Evolutionary conservation across 2,329 filamentous ascomycete genomes (phyloP), one percentile per base, ranked within the genome.

Genomic region (Rutstroemia sp.): DNA sequence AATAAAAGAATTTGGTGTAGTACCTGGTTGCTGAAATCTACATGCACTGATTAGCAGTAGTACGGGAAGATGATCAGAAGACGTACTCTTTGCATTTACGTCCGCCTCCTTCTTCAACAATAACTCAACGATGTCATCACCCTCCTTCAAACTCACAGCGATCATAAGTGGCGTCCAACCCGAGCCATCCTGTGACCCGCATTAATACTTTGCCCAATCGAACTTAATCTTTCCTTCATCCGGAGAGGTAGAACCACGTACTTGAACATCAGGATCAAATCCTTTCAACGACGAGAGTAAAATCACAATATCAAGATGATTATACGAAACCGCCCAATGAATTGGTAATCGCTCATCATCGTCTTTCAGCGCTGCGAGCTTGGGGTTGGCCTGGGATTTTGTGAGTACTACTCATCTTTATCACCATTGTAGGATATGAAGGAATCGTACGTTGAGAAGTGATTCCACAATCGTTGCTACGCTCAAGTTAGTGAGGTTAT

Each of bases 251-350:
- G 38, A 55, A 25, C 56, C 17, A 38, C 63, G 30, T 68, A 89
- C 87, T 73, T 90, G 82, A 17, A 86, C 85, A 71, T 97, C 92
- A 0, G 89, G 81, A 68, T 97, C 90, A 67, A 96, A 96, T 58
- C 78, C 78, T 65, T 85, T 85, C 59, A 78, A 76, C 56, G 88
- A 79, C 2, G 87, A 79, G 4, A 97, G 77, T 19, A 92, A 70
- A 50, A 87, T 77, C 17, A 89, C 84, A 58, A 96, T 90, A 23
- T 85, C 80, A 6, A 86, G 73, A 63, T 84, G 86, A 69, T 94
- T 95, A 71, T 88, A 87, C 21, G 92, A 94, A 2, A 84, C 83
- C 0, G 94, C 92, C 94, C 94, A 99, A 76, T 99, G 94, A 57
- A 97, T 84, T 2, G 94, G 86, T 39, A 96, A 81, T 46, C 94